Conservation (phyloP, 768 basidiomycete genomes). For the Termitomyces sp. region DNA sequence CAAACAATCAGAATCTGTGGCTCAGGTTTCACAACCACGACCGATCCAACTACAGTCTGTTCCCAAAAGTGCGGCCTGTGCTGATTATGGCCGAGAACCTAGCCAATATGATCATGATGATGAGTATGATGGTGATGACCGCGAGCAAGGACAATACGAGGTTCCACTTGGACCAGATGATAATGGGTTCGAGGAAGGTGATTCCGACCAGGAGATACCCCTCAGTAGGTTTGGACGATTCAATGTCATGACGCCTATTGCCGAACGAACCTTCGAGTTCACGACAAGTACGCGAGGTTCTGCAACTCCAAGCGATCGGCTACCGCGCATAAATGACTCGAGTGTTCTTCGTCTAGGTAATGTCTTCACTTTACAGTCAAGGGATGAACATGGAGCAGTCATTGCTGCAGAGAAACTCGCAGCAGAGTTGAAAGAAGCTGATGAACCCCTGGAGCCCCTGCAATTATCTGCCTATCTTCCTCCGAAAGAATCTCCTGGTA, state of each 20-base stretch:
- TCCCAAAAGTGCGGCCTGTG: conserved; percentile 19
- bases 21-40: neutral
- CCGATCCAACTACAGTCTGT: conserved; percentile 16
- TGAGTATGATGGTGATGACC: conserved; percentile 18
- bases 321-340: conserved; percentile 11
- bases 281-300: conserved; percentile 52
- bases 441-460: conserved; percentile 24
- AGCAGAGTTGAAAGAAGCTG: conserved; percentile 33
- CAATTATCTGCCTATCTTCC: conserved; percentile 20
- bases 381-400: conserved; percentile 41
- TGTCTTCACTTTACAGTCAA: conserved; percentile 24
- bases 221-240: conserved; percentile 76
- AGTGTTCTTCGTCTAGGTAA: conserved; percentile 16
- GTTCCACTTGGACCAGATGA: conserved; percentile 20
- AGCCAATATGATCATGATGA: conserved; percentile 25
- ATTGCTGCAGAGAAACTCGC: conserved; percentile 48
- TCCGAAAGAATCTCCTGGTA: conserved; percentile 17
- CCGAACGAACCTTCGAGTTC: conserved; percentile 88
- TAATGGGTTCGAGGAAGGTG: conserved; percentile 31
- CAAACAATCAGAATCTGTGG: conserved; percentile 2
- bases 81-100: conserved; percentile 26
- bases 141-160: conserved; percentile 28
- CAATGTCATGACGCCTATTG: conserved; percentile 96
- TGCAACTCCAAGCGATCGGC: conserved; percentile 33
- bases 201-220: conserved; percentile 43